Evolutionary conservation across 2,329 filamentous ascomycete species (phyloP).

Genomic region (Parastagonospora nodorum): DNA sequence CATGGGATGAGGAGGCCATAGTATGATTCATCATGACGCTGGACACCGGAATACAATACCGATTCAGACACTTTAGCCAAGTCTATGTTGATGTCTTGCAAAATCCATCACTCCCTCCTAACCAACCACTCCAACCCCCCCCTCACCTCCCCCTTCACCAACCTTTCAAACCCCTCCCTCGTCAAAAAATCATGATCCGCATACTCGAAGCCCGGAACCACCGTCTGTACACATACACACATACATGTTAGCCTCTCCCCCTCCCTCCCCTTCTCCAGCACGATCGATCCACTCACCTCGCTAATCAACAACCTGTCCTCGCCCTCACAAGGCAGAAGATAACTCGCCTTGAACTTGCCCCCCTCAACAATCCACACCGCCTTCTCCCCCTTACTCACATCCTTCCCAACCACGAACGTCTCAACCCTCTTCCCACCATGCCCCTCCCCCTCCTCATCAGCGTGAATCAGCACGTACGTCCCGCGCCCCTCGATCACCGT

Average conservation of each 20-base stretch:
- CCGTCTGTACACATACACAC: constrained; percentile 57
- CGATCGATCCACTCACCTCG: constrained; percentile 50
- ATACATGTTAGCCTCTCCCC: background rate
- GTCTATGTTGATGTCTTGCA: too few relatives aligned
- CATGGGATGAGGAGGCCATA: too few relatives aligned
- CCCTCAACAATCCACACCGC: constrained; percentile 73
- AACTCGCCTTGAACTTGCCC: constrained; percentile 69
- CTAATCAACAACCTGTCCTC: constrained; percentile 65
- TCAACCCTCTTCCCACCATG: constrained; percentile 63
- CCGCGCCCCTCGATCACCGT: constrained; percentile 68
- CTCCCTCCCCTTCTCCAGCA: too few relatives aligned
- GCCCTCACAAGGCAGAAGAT: constrained; percentile 55
- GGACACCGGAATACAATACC: too few relatives aligned
- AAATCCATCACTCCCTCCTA: constrained; percentile 31
- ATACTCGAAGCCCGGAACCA: constrained; percentile 71
- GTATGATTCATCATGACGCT: too few relatives aligned
- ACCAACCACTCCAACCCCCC: constrained; percentile 54
- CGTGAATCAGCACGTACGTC: constrained; percentile 67
- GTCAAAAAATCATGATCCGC: constrained; percentile 69
- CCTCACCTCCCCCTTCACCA: constrained; percentile 57
- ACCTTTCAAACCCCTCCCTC: constrained; percentile 50
- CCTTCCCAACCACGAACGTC: constrained; percentile 65
- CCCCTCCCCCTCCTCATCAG: constrained; percentile 54
- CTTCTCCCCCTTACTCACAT: constrained; percentile 63
- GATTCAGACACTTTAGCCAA: too few relatives aligned